Evolutionary conservation across 1,139 yeast genomes (phyloP).

Genomic region (Taiozyma onychis): DNA sequence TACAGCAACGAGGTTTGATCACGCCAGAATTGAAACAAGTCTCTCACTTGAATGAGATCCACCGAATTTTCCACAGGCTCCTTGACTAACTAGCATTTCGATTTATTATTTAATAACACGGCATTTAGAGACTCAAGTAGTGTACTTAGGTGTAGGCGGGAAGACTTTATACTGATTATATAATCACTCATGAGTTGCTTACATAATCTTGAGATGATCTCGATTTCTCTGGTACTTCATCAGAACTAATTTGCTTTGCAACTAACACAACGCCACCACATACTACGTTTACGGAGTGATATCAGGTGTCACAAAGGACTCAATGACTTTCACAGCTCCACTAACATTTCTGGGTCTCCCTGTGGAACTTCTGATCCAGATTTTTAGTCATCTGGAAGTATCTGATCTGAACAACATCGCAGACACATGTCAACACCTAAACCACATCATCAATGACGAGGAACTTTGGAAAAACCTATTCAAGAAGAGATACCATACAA

Average conservation of each 20-base stretch:
- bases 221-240: not conserved
- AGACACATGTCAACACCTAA: slow-evolving; percentile 50
- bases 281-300: not conserved
- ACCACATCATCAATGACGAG: slow-evolving; percentile 46
- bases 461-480: slow-evolving; percentile 60
- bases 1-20: slow-evolving; percentile 1
- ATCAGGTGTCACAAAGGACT: not conserved
- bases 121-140: not conserved
- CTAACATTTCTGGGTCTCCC: slow-evolving; percentile 38
- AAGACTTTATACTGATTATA: not conserved
- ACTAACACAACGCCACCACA: not conserved
- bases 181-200: not conserved
- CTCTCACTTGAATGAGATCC: slow-evolving; percentile 1
- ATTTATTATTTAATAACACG: not conserved
- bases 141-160: not conserved
- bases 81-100: not conserved
- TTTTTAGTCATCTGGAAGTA: slow-evolving; percentile 54
- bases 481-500: slow-evolving; percentile 37
- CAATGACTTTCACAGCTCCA: not conserved
- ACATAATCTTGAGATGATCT: not conserved
- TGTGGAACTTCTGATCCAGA: slow-evolving; percentile 47
- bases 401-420: slow-evolving; percentile 43
- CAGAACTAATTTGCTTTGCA: not conserved
- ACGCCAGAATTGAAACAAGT: not conserved
- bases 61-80: slow-evolving; percentile 1